Base-by-base conservation (phyloP, 306 rosid genomes). In the Vigna unguiculata region DNA sequence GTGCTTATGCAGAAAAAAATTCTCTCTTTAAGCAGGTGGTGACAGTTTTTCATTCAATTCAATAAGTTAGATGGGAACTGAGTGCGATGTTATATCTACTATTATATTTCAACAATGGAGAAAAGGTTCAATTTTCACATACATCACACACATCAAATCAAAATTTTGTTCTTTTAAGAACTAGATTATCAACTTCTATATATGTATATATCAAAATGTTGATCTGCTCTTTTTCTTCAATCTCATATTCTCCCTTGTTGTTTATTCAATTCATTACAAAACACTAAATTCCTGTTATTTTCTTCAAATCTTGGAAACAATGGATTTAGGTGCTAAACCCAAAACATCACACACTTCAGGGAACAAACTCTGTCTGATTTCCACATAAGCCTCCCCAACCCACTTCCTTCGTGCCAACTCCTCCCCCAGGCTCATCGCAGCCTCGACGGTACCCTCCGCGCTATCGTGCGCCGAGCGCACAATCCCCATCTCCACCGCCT, bases 361-460 rank as follows among this genome's bases (percentile, higher is more conserved):
- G 9, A 74, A 92, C 88, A 92, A 45, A 59, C 91, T 88, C 85
- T 79, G 90, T 80, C 97, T 82, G 22, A 92, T 87, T 73, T 85
- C 89, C 0, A 84, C 86, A 25, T 85, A 92, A 34, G 81, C 89
- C 7, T 85, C 84, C 0, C 89, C 90, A 0, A 64, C 11, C 96
- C 93, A 92, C 22, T 86, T 84, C 74, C 75, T 88, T 46, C 22
- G 9, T 12, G 54, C 85, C 19, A 92, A 40, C 62, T 84, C 54
- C 62, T 85, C 88, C 71, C 84, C 96, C 53, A 88, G 54, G 36
- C 73, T 60, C 75, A 84, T 59, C 15, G 90, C 90, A 32, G 88
- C 97, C 70, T 88, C 82, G 59, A 72, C 36, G n/a, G 68, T 64
- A 3, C 67, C 69, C 62, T 87, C 84, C 24, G 47, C 81, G 43